Conservation (phyloP, 148 eudicot genomes). For the Rhododendron mucronatum region DNA sequence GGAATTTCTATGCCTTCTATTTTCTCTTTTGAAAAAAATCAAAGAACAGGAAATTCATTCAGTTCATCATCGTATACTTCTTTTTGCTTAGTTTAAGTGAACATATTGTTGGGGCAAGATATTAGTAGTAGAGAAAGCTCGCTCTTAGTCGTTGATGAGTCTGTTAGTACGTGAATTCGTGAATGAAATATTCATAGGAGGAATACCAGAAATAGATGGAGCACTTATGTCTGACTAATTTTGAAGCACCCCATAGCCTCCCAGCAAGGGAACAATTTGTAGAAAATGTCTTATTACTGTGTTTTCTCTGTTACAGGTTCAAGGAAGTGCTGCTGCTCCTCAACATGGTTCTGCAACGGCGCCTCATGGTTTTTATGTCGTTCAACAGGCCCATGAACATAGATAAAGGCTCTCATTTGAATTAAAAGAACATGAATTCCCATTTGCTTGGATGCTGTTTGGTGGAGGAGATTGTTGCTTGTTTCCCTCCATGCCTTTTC, state of each 20-base stretch:
- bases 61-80: neutral
- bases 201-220: neutral
- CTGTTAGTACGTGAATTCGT: neutral
- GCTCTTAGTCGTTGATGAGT: neutral
- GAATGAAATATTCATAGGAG: neutral
- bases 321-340: conserved; percentile 17
- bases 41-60: neutral
- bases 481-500: neutral
- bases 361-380: conserved; percentile 21
- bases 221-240: neutral
- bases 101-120: neutral
- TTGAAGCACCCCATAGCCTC: neutral
- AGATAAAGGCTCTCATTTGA: conserved; percentile 14
- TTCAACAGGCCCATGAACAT: conserved; percentile 18
- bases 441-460: neutral
- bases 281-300: neutral
- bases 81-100: neutral
- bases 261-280: neutral
- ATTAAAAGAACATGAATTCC: neutral
- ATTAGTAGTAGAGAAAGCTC: neutral
- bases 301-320: conserved; percentile 19
- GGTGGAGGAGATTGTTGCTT: neutral
- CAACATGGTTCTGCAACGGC: conserved; percentile 19
- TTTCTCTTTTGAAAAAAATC: neutral
- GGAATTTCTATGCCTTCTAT: neutral